Base-by-base conservation (phyloP, 495 filamentous ascomycete genomes). In the Hypoxylon cercidicola region DNA sequence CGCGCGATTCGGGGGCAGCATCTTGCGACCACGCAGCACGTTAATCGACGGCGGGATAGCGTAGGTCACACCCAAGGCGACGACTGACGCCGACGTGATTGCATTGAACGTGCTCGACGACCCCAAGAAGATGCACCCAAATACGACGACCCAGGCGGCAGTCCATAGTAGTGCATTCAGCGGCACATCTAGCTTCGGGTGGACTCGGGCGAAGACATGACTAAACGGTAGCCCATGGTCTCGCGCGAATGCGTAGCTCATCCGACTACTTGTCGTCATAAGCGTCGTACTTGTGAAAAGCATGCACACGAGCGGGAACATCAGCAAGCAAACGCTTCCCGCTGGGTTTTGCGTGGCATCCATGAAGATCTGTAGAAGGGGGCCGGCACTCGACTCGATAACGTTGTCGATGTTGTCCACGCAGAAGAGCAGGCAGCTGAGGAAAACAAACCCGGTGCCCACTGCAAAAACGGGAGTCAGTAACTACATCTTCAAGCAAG, bases 221-320 rank as follows among this genome's bases (percentile, higher is more conserved):
- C 87, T 90, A 41, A 84, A 84, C 0, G 90, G 90, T 12, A 93
- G 80, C 19, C 89, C 90, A 11, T 88, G 84, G 64, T 93, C 90
- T 62, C 90, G 84, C 23, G 86, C 86, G 64, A 93, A 93, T 1
- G 90, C 89, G 60, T 89, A 93, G 25, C 86, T 85, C 88, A 93
- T 92, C 11, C 90, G 86, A 59, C 84, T 89, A 50, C 85, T 87
- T 9, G 90, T 92, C 3, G 89, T 90, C 88, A 91, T 90, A 64
- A 93, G 87, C 12, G 82, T 86, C 1, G 82, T 89, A 1, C 84
- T 82, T 6, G 89, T 88, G 67, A 93, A 92, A 0, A 93, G 73
- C 55, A 92, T 83, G 68, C 89, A 92, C 13, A 88, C 72, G 16
- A 93, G 79, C 0, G 90, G 90, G 70, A 93, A 92, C 81, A 91